A percentile compares a stretch with the other conserved stretches of the same genome.
These are phyloP conservation scores for Phytopythium ostracodes DNA, from an alignment of 352 stramenopile genomes.

Conservation along the genomic window DNA sequence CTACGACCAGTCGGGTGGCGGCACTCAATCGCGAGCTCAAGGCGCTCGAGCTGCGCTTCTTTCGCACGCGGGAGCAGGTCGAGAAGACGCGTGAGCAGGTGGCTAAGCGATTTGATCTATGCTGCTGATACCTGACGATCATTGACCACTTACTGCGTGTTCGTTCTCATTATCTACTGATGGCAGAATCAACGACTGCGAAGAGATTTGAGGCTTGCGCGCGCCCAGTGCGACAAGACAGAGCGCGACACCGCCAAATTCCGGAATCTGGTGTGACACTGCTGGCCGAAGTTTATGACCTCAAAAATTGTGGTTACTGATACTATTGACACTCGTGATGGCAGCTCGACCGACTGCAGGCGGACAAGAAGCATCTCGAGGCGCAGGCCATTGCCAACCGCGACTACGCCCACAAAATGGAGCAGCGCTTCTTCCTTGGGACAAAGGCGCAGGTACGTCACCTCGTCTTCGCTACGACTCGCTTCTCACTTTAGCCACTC, in stretches of 20 bases:
- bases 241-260: conserved; percentile 65
- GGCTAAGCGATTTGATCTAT: not conserved
- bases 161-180: not conserved
- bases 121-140: not conserved
- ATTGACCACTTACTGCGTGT: not conserved
- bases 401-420: conserved; percentile 84
- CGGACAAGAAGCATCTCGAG: conserved; percentile 73
- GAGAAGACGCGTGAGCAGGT: conserved; percentile 73
- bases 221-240: conserved; percentile 29
- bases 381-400: conserved; percentile 76
- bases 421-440: conserved; percentile 78
- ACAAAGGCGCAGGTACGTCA: conserved; percentile 44
- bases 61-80: conserved; percentile 63
- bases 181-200: conserved; percentile 53
- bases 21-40: conserved; percentile 68
- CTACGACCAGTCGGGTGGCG: conserved; percentile 53
- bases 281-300: not conserved
- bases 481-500: not conserved
- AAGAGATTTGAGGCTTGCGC: conserved; percentile 42
- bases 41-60: conserved; percentile 70
- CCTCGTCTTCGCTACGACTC: not conserved
- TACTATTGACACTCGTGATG: too few relatives aligned
- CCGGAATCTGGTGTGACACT: conserved; percentile 35
- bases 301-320: not conserved
- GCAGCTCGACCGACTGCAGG: conserved; percentile 70